Evolutionary conservation across 768 basidiomycete species (phyloP), one percentile per base, ranked within the genome.

Genomic region (Lentinula lateritia): DNA sequence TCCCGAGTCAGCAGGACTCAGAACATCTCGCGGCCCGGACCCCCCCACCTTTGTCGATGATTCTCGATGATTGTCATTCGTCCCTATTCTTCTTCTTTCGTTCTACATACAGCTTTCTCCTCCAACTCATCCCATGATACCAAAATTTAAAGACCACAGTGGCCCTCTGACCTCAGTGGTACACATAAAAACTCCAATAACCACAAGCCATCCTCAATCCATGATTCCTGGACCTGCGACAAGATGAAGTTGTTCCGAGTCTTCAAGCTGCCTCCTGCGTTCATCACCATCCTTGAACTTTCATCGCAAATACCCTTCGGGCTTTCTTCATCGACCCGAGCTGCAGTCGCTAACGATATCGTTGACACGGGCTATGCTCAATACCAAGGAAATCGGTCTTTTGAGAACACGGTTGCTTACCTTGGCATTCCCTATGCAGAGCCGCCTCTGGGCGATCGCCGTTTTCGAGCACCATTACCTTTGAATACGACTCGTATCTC

Each of bases 341-440:
- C 20, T 23, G 59, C 23, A 23, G 23, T 23, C 2, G 23, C 23
- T 23, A 23, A 57, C 6, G 65, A 72, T 61, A 71, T 83, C 34
- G 78, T 86, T 41, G 79, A 86, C 64, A 75, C 82, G 9, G 85
- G 84, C 12, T 87, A 89, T 61, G 83, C 82, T 0, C 78, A 74
- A 57, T 88, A 86, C 65, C 72, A 74, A 4, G 86, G 86, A 1
- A 85, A 84, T 62, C 72, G 72, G 7, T 77, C 80, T 0, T 81
- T 73, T 63, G 76, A 80, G 0, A 79, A 85, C 64, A 78, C 80
- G 13, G 81, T 84, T 13, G 82, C 83, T 0, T 88, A 81, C 66
- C 74, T 88, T 28, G 82, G 82, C 4, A 74, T 86, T 52, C 83
- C 84, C 0, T 86, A 84, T 69, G 84, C 83, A 23, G 82, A 85